A percentile compares a stretch with the other conserved stretches of the same genome.
Conservation (phyloP, 345 rosid species). For the Hibiscus syriacus region DNA sequence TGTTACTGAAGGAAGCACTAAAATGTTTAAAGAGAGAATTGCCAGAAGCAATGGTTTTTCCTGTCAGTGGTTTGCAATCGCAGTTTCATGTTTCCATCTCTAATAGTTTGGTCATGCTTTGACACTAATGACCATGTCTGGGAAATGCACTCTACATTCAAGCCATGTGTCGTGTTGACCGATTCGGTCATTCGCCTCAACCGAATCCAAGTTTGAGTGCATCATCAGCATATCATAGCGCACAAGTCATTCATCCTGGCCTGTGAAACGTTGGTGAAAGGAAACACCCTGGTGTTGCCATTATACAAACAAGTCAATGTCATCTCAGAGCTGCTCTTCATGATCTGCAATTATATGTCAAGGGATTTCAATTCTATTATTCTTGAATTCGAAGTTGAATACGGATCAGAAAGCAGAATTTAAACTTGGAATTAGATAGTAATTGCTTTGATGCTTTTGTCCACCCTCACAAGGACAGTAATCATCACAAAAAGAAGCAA, state of each 20-base stretch:
- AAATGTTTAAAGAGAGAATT: background rate
- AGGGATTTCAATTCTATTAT: no score
- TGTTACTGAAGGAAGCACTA: background rate
- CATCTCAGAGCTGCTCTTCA: conserved; percentile 41
- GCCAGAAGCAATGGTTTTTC: background rate
- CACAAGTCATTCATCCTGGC: conserved; percentile 66
- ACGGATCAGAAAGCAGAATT: background rate
- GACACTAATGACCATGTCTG: background rate
- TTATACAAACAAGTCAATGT: conserved; percentile 65
- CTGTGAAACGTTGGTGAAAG: conserved; percentile 50
- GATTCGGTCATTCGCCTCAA: background rate
- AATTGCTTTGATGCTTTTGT: background rate
- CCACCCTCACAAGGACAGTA: background rate
- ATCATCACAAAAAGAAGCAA: background rate
- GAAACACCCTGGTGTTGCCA: conserved; percentile 57
- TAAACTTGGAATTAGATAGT: background rate
- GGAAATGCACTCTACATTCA: background rate
- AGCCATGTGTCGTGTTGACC: background rate
- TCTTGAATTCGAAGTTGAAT: background rate
- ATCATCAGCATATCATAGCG: conserved; percentile 53
- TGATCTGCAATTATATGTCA: conserved; percentile 39
- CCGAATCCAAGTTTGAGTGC: background rate
- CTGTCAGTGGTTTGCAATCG: background rate
- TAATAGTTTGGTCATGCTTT: background rate
- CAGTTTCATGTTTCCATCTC: background rate